These are phyloP conservation scores for Flaveria floridana DNA, from an alignment of 140 eudicot genomes.

Conservation along the genomic window DNA sequence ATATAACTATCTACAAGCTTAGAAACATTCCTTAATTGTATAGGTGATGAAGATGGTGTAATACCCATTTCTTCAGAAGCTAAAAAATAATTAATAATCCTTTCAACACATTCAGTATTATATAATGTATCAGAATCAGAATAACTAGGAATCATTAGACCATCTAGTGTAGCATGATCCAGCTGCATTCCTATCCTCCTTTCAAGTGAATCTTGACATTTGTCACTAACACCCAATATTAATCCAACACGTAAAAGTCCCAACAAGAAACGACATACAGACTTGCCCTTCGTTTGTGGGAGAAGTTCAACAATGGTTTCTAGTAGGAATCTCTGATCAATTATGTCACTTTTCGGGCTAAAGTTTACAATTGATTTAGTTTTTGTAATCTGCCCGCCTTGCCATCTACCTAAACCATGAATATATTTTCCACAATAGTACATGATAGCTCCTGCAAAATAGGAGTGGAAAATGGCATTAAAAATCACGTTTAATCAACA, in stretches of 20 bases:
- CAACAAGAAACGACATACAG: constrained; percentile 64
- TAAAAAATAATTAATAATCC: constrained; percentile 55
- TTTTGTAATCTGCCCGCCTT: constrained; percentile 44
- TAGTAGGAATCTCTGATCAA: constrained; percentile 54
- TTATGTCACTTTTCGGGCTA: constrained; percentile 49
- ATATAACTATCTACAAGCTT: constrained; percentile 67
- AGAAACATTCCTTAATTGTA: constrained; percentile 58
- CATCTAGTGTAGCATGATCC: constrained; percentile 65
- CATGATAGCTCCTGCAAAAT: constrained; percentile 31
- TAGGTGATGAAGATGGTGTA: constrained; percentile 42
- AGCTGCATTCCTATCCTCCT: constrained; percentile 74
- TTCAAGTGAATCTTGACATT: constrained; percentile 63
- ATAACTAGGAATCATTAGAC: constrained; percentile 73
- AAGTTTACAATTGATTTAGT: constrained; percentile 54
- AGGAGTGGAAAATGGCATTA: background rate
- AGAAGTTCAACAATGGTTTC: constrained; percentile 56
- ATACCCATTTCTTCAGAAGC: constrained; percentile 46
- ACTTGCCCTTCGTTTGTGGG: constrained; percentile 63
- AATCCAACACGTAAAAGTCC: constrained; percentile 76
- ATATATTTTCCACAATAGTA: constrained; percentile 55
- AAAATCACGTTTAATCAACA: background rate
- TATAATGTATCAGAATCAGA: constrained; percentile 71
- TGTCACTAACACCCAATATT: constrained; percentile 48
- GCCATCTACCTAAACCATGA: constrained; percentile 83
- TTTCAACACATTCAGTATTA: constrained; percentile 61